These are phyloP conservation scores for Pseudozyma flocculosa DNA, from an alignment of 1,284 basidiomycete species.

Conservation along the genomic window DNA sequence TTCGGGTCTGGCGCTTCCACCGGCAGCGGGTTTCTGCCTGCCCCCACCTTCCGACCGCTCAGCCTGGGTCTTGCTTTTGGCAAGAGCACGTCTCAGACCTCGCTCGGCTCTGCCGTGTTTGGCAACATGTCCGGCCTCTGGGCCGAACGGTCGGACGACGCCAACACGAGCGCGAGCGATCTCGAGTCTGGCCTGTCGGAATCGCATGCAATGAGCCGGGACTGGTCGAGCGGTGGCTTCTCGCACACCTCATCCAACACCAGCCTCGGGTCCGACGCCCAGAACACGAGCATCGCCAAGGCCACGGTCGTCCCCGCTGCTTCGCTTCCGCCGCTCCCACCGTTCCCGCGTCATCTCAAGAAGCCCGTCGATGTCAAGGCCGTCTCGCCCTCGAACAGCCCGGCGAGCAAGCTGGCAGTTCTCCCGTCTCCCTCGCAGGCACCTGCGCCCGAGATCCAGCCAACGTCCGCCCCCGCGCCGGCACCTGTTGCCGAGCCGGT, in stretches of 20 bases:
- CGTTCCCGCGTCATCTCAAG: slow-evolving; percentile 20
- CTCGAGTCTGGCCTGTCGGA: slow-evolving; percentile 19
- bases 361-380: slow-evolving; percentile 10
- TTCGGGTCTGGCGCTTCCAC: too few relatives aligned
- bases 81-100: slow-evolving; percentile 18
- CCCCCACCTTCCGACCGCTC: slow-evolving; percentile 17
- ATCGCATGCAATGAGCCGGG: neutral
- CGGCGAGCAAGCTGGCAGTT: too few relatives aligned
- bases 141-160: neutral
- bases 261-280: slow-evolving; percentile 19
- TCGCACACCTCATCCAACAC: slow-evolving; percentile 34
- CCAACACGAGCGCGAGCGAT: slow-evolving; percentile 6
- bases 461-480: too few relatives aligned
- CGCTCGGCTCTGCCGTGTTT: slow-evolving; percentile 5
- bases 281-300: slow-evolving; percentile 33
- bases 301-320: slow-evolving; percentile 30
- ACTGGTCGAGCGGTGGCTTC: slow-evolving; percentile 21
- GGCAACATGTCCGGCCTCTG: slow-evolving; percentile 7
- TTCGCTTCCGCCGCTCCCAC: slow-evolving; percentile 23
- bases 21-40: too few relatives aligned
- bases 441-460: too few relatives aligned
- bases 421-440: too few relatives aligned
- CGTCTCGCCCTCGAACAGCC: too few relatives aligned
- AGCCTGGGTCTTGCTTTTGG: slow-evolving; percentile 30
- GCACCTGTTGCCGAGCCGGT: too few relatives aligned